Conservation (phyloP, 1,139 yeast genomes). For the Debaryomyces udenii region DNA sequence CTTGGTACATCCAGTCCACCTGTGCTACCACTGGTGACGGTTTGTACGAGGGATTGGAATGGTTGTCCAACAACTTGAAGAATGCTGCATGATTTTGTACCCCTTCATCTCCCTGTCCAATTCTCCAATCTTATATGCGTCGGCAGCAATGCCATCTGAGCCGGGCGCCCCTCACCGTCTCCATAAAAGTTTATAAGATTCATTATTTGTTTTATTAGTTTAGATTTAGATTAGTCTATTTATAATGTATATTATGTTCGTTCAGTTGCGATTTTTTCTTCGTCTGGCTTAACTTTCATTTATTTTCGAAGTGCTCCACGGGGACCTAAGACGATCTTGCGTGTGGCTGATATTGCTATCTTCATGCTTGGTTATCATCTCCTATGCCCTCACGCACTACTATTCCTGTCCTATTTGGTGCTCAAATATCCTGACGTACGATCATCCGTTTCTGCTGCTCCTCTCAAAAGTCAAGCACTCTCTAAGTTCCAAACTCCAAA, state of each 20-base stretch:
- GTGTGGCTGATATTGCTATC: no score
- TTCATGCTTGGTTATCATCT: no score
- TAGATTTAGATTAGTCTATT: constrained; percentile 9
- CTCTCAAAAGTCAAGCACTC: no score
- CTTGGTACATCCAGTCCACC: constrained; percentile 47
- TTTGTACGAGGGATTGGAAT: constrained; percentile 47
- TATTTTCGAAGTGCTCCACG: no score
- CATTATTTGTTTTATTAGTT: constrained; percentile 7
- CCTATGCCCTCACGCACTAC: no score
- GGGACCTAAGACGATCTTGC: no score
- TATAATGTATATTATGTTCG: constrained; percentile 6
- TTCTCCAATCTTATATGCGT: not conserved
- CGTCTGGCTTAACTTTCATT: no score
- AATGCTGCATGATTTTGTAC: constrained; percentile 15
- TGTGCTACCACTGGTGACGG: constrained; percentile 50
- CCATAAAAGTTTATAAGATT: not conserved
- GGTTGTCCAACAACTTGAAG: constrained; percentile 44
- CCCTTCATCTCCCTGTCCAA: not conserved
- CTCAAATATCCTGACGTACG: no score
- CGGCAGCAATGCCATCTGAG: not conserved
- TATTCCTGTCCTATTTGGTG: no score
- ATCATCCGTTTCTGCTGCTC: no score
- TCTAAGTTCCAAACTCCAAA: no score
- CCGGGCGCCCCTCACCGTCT: not conserved
- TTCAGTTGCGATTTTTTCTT: no score